phyloP scores from a whole-genome alignment of 2,329 filamentous ascomycete species.

The Diatrype stigma region DNA sequence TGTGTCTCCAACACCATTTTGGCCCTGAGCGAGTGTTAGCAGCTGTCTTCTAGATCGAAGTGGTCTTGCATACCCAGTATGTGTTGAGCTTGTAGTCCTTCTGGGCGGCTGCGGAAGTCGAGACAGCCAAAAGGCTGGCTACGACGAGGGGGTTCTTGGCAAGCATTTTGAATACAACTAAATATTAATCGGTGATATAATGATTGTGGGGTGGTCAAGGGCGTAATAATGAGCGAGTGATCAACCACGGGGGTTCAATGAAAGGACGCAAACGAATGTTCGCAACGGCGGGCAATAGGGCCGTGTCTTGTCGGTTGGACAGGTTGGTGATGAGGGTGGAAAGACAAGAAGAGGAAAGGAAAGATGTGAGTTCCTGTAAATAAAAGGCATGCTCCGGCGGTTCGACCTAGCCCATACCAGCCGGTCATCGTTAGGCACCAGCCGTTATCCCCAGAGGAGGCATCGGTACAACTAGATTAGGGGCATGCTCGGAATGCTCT shows the following conservation, averaged over 20 bases:
- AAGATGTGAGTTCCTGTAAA: constrained; percentile 1
- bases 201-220: constrained; percentile 19
- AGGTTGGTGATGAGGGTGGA: constrained; percentile 6
- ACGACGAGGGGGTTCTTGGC: constrained; percentile 15
- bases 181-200: constrained; percentile 12
- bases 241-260: constrained; percentile 17
- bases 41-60: background rate
- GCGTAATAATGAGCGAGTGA: constrained; percentile 16
- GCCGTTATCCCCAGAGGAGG: background rate
- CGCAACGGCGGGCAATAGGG: constrained; percentile 20
- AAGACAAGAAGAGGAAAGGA: constrained; percentile 6
- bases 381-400: constrained; percentile 5
- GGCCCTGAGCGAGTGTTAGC: constrained; percentile 8
- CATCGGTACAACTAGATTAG: background rate
- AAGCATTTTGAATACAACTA: constrained; percentile 14
- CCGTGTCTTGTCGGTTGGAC: constrained; percentile 20
- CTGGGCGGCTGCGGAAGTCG: constrained; percentile 13
- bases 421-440: background rate
- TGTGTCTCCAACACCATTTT: constrained; percentile 15
- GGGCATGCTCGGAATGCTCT: background rate
- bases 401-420: background rate
- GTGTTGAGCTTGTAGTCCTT: constrained; percentile 21
- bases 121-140: constrained; percentile 15
- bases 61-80: constrained; percentile 19
- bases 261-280: constrained; percentile 26